Percentiles rank a stretch among this genome's conserved stretches.
phyloP scores from a whole-genome alignment of 352 stramenopile genomes.

The Elongisporangium anandrum region DNA sequence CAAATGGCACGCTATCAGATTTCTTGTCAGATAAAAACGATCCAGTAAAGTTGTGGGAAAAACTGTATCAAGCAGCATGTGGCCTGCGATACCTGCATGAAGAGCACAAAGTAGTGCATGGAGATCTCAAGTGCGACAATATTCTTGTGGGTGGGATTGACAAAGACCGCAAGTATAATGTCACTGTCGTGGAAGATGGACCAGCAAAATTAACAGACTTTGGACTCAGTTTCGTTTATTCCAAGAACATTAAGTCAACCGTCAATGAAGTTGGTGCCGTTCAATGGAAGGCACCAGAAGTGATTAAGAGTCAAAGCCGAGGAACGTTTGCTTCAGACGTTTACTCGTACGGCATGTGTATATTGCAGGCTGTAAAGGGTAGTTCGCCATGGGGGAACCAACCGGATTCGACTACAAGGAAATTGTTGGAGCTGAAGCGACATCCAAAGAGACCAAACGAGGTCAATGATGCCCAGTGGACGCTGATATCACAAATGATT shows the following conservation, averaged over 20 bases:
- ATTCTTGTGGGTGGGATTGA: conserved; percentile 47
- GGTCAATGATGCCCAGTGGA: background rate
- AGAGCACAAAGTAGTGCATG: conserved; percentile 35
- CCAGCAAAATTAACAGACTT: conserved; percentile 18
- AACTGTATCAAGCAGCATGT: conserved; percentile 6
- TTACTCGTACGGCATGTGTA: conserved; percentile 19
- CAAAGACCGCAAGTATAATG: too few relatives aligned
- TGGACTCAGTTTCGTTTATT: conserved; percentile 15
- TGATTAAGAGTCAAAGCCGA: background rate
- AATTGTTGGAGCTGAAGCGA: background rate
- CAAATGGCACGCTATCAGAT: conserved; percentile 1
- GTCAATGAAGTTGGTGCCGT: conserved; percentile 6
- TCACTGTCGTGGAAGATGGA: conserved; percentile 1
- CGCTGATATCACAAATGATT: too few relatives aligned
- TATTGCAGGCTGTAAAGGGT: conserved; percentile 13
- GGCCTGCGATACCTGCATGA: conserved; percentile 50
- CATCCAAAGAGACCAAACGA: background rate
- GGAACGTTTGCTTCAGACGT: conserved; percentile 13
- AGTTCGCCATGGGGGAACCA: background rate
- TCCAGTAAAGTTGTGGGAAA: conserved; percentile 3
- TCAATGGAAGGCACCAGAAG: conserved; percentile 13
- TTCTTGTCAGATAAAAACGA: conserved; percentile 3
- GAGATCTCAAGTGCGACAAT: conserved; percentile 76
- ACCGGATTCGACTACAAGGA: background rate
- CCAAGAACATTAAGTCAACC: conserved; percentile 1